Conservation (phyloP, 257 asterid genomes). For the Solanum sparsipilum region DNA sequence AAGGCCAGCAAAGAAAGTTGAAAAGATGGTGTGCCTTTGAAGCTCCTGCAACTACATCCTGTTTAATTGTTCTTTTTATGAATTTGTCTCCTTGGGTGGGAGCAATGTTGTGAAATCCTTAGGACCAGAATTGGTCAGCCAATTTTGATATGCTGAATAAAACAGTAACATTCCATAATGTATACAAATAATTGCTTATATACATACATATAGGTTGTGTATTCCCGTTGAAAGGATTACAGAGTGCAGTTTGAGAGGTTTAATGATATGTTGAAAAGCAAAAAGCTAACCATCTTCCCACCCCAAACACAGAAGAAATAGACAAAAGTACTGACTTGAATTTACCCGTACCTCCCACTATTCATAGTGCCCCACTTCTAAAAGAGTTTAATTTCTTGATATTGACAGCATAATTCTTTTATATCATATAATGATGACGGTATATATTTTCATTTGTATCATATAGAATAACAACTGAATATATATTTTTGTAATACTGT, state of each 20-base stretch:
- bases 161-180: neutral
- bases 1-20: constrained; percentile 44
- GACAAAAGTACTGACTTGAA: neutral
- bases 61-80: neutral
- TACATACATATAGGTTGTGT: neutral
- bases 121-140: neutral
- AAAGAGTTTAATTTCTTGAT: neutral
- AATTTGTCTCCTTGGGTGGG: neutral
- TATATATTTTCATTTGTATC: too few species aligned
- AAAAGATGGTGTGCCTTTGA: constrained; percentile 14
- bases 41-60: neutral
- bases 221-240: neutral
- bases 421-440: neutral
- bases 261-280: neutral
- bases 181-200: neutral
- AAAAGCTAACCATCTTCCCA: neutral
- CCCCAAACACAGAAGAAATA: neutral
- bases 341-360: neutral
- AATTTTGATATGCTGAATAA: constrained; percentile 4
- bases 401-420: neutral
- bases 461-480: too few species aligned
- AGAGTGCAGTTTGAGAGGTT: neutral
- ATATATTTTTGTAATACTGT: too few species aligned
- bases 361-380: neutral
- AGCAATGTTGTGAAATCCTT: neutral